Evolutionary conservation across 495 filamentous ascomycete species (phyloP).

Genomic region (Hypoxylon cercidicola): DNA sequence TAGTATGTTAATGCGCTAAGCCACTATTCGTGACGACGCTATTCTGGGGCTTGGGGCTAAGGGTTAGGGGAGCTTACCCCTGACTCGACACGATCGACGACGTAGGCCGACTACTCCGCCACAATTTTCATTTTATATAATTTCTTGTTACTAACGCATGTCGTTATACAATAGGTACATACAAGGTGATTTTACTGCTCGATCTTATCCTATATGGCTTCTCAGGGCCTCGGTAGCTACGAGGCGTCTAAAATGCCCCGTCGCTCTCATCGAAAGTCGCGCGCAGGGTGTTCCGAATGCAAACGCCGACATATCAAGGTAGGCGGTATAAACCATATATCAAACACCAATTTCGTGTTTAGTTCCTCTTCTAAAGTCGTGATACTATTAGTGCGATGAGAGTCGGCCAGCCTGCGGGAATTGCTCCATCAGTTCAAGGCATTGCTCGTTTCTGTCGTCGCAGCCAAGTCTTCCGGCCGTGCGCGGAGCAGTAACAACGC

Average conservation of each 20-base stretch:
- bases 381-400: constrained; percentile 31
- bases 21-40: too few relatives aligned
- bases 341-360: background rate
- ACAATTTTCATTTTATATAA: constrained; percentile 23
- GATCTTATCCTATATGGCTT: background rate
- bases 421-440: constrained; percentile 30
- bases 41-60: background rate
- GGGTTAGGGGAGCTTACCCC: constrained; percentile 12
- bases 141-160: background rate
- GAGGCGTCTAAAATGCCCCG: constrained; percentile 12
- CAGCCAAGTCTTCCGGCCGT: constrained; percentile 15
- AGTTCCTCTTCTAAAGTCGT: background rate
- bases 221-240: background rate
- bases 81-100: constrained; percentile 19
- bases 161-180: background rate
- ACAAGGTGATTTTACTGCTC: too few relatives aligned
- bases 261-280: constrained; percentile 32
- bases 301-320: constrained; percentile 40
- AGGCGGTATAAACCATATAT: background rate
- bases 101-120: constrained; percentile 13
- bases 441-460: constrained; percentile 31
- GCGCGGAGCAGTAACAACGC: background rate
- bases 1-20: too few relatives aligned
- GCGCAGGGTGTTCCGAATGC: constrained; percentile 34
- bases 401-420: constrained; percentile 31